phyloP scores from a whole-genome alignment of 495 filamentous ascomycete species.

The Podospora bellae-mahoneyi region DNA sequence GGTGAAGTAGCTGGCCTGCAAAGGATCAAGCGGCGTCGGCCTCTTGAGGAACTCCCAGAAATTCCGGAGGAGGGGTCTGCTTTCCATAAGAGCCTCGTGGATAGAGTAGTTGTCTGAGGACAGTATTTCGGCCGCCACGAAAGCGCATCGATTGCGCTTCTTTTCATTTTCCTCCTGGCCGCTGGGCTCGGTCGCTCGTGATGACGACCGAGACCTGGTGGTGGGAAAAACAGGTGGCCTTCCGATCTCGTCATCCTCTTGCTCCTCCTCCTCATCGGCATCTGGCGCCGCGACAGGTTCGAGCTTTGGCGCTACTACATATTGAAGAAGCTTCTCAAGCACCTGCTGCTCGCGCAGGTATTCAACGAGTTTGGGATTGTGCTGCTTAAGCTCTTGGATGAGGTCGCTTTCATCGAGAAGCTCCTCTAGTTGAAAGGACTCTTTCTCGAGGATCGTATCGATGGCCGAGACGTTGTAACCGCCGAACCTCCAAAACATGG shows the following conservation, averaged over 20 bases:
- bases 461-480: conserved; percentile 96
- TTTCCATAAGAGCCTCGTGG: conserved; percentile 85
- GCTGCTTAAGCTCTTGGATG: conserved; percentile 95
- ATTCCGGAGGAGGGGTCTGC: conserved; percentile 65
- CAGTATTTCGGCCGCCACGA: conserved; percentile 85
- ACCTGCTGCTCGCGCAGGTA: conserved; percentile 85
- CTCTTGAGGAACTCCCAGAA: conserved; percentile 91
- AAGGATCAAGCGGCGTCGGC: conserved; percentile 75
- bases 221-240: conserved; percentile 43
- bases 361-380: conserved; percentile 97
- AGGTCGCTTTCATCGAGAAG: conserved; percentile 92
- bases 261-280: conserved; percentile 57
- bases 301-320: conserved; percentile 77
- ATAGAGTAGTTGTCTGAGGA: conserved; percentile 97
- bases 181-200: conserved; percentile 37
- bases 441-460: conserved; percentile 93
- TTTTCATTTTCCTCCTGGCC: conserved; percentile 73
- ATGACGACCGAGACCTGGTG: conserved; percentile 41
- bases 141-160: conserved; percentile 84
- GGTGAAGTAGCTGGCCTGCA: conserved; percentile 96
- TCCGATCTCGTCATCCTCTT: conserved; percentile 51
- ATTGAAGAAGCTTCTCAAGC: conserved; percentile 82
- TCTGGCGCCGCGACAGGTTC: conserved; percentile 57
- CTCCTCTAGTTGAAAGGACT: conserved; percentile 91
- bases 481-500: conserved; percentile 98